These are phyloP conservation scores for Cudoniella acicularis DNA, from an alignment of 495 filamentous ascomycete genomes.

Conservation along the genomic window DNA sequence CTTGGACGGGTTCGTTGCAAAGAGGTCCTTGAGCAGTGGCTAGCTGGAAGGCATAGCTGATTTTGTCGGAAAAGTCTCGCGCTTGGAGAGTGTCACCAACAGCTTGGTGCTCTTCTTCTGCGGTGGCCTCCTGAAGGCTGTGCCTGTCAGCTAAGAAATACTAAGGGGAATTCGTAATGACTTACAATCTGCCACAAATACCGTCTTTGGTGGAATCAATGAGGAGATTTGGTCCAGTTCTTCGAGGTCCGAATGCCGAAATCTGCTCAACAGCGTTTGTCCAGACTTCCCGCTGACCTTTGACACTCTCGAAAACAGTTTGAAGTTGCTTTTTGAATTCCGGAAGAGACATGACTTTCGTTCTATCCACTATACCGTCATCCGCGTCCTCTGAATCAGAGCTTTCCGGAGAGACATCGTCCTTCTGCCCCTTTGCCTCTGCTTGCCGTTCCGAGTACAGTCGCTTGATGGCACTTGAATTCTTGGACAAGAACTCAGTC, in stretches of 20 bases:
- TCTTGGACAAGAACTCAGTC: constrained; percentile 80
- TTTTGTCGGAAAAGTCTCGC: constrained; percentile 80
- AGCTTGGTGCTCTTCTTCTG: constrained; percentile 10
- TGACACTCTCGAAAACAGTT: constrained; percentile 57
- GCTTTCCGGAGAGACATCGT: constrained; percentile 24
- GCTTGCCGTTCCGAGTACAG: constrained; percentile 66
- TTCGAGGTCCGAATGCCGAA: constrained; percentile 79
- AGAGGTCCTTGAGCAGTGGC: constrained; percentile 86
- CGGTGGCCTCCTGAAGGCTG: constrained; percentile 24
- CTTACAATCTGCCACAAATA: constrained; percentile 73
- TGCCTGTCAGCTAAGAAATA: constrained; percentile 20
- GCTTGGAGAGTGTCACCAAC: constrained; percentile 56
- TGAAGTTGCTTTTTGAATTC: constrained; percentile 75
- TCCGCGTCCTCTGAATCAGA: constrained; percentile 45
- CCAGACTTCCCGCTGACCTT: constrained; percentile 72
- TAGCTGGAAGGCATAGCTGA: constrained; percentile 90
- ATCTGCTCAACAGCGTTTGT: constrained; percentile 73
- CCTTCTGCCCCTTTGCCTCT: constrained; percentile 33
- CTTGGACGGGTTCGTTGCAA: constrained; percentile 91
- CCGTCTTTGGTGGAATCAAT: constrained; percentile 76
- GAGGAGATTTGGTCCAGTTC: constrained; percentile 84
- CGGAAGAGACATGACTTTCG: constrained; percentile 56
- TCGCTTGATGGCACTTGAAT: constrained; percentile 71
- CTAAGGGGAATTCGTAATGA: constrained; percentile 10
- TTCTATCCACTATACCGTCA: constrained; percentile 45